phyloP scores from a whole-genome alignment of 495 filamentous ascomycete species.

The Xylaria nigripes region DNA sequence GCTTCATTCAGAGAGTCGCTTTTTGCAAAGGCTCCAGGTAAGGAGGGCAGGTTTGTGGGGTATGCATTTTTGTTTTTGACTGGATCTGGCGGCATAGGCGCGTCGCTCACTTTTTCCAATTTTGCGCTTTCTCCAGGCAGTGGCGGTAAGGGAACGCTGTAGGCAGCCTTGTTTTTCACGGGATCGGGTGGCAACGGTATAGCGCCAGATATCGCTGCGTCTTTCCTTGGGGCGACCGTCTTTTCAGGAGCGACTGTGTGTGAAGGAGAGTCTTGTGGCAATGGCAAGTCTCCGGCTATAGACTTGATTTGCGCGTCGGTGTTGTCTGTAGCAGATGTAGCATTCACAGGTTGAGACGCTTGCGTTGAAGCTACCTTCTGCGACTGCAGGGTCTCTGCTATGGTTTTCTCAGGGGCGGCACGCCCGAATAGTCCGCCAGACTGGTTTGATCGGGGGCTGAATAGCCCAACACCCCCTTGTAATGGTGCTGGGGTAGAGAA shows the following conservation, averaged over 20 bases:
- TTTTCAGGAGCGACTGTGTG: constrained; percentile 10
- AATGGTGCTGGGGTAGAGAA: constrained; percentile 23
- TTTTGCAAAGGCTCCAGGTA: constrained; percentile 22
- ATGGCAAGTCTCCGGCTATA: constrained; percentile 43
- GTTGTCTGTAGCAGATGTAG: constrained; percentile 40
- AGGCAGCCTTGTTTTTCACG: constrained; percentile 29
- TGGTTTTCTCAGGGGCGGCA: constrained; percentile 10
- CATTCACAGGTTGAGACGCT: constrained; percentile 69
- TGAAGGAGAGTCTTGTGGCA: constrained; percentile 52
- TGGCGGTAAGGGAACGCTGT: constrained; percentile 31
- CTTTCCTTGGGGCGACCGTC: not conserved
- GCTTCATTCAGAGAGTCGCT: constrained; percentile 17
- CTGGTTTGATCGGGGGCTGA: constrained; percentile 16
- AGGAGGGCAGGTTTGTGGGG: constrained; percentile 31
- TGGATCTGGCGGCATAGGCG: constrained; percentile 37
- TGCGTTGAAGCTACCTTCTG: constrained; percentile 36
- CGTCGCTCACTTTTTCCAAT: constrained; percentile 22
- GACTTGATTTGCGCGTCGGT: constrained; percentile 22
- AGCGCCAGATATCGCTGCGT: constrained; percentile 1
- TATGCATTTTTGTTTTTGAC: constrained; percentile 30
- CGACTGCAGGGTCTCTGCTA: constrained; percentile 23
- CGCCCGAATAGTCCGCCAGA: constrained; percentile 6
- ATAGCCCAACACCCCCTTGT: constrained; percentile 12
- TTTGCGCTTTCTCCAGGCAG: constrained; percentile 24
- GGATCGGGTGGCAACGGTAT: constrained; percentile 32